A percentile compares a stretch with the other conserved stretches of the same genome.
Conservation (phyloP, 1,284 basidiomycete species). For the Taiwanofungus camphoratus region DNA sequence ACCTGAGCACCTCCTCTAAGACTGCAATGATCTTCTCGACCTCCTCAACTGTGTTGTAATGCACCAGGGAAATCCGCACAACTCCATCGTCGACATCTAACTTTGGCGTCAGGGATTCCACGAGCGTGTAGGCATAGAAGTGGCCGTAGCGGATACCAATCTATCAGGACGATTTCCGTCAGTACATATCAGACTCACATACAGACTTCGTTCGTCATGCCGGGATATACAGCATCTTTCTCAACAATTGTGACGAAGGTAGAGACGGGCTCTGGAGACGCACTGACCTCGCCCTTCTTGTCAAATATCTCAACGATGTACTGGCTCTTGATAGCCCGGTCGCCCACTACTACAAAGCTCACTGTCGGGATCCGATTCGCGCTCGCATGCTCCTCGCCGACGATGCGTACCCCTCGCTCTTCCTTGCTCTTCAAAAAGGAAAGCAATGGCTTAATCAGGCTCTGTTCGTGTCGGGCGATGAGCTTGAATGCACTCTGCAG, state of each 20-base stretch:
- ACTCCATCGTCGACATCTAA: slow-evolving; percentile 60
- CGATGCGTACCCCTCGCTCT: slow-evolving; percentile 56
- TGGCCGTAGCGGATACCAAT: slow-evolving; percentile 75
- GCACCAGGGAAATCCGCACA: slow-evolving; percentile 73
- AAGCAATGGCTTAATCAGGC: slow-evolving; percentile 36
- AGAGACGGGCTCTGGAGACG: slow-evolving; percentile 1
- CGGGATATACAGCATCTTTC: no score
- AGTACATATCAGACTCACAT: no score
- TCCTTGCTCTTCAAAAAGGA: slow-evolving; percentile 35
- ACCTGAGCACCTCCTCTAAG: slow-evolving; percentile 41
- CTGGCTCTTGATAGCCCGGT: slow-evolving; percentile 47
- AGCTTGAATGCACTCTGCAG: slow-evolving; percentile 43
- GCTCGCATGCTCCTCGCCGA: slow-evolving; percentile 50
- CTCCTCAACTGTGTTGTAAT: slow-evolving; percentile 74
- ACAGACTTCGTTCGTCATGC: no score
- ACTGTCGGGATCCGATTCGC: slow-evolving; percentile 61
- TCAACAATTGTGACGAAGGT: not conserved
- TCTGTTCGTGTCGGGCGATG: slow-evolving; percentile 42
- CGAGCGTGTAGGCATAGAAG: slow-evolving; percentile 70
- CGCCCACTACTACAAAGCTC: slow-evolving; percentile 62
- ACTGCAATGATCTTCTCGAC: slow-evolving; percentile 52
- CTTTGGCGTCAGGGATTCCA: slow-evolving; percentile 47
- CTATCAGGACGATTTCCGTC: no score
- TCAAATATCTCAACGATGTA: slow-evolving; percentile 64
- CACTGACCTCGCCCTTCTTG: slow-evolving; percentile 51